Evolutionary conservation across 805 yeast species (phyloP), one percentile per base, ranked within the genome.

Genomic region (Metschnikowia peoriensis): DNA sequence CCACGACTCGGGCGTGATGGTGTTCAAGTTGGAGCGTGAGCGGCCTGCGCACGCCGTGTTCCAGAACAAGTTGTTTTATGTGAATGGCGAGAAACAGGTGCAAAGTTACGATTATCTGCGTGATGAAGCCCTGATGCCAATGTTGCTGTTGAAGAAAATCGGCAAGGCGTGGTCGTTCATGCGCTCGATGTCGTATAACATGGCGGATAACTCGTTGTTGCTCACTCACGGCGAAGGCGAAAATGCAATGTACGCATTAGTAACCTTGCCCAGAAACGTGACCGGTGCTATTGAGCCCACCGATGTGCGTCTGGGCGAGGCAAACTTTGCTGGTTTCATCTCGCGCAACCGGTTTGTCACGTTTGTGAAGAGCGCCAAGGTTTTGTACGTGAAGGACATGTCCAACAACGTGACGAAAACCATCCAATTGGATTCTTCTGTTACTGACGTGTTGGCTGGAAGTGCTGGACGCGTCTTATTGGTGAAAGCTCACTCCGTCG

Each of bases 1-100:
- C 63, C 98, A 93, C 72, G 99, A 96, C 71, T 80, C 91, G 14
- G 99, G 99, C 69, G 96, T 91, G 32, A 92, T 92, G 96, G 96
- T 94, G 46, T 96, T 94, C 82, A 94, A 94, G 74, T 80, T 94
- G 55, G 97, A 90, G 69, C 88, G 98, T 68, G 99, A 94, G 77
- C 85, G 99, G 70, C 98, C 99, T 12, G 96, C 97, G n/a, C 81
- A 82, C 62, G 70, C 88, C 6, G 64, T 83, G 35, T 80, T 78
- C 72, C 94, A 88, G 66, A 88, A 88, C 70, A 84, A 80, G 62
- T 70, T 94, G 61, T 81, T 81, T 56, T 93, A 80, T 65, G 83
- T 91, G 62, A 90, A 89, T 70, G 80, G 82, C 55, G 96, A 90
- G 66, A 89, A 87, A 69, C 96, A 90, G 69, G 85, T 93, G 49